Evolutionary conservation across 2,329 filamentous ascomycete genomes (phyloP).

Genomic region (Cordyceps farinosa): DNA sequence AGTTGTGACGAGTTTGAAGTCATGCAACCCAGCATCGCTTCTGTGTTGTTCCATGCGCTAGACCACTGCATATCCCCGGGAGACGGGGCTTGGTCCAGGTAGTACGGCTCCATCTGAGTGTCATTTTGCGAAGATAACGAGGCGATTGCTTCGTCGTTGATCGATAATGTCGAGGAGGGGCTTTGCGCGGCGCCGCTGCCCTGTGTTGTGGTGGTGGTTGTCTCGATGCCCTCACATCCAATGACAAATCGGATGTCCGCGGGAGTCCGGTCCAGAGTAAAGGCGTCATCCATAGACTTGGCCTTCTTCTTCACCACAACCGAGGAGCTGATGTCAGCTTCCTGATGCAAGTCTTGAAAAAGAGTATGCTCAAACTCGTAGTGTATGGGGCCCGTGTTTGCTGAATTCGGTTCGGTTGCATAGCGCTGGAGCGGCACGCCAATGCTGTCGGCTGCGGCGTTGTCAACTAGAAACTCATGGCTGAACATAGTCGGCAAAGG

Average conservation of each 20-base stretch:
- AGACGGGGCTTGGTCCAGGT: conserved; percentile 2
- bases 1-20: conserved; percentile 8
- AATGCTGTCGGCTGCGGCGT: not conserved
- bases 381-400: not conserved
- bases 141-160: conserved; percentile 1
- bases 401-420: conserved; percentile 12
- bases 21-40: not conserved
- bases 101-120: not conserved
- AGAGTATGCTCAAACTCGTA: conserved; percentile 18
- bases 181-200: conserved; percentile 3
- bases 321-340: not conserved
- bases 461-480: conserved; percentile 1
- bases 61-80: conserved; percentile 10
- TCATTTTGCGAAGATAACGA: not conserved
- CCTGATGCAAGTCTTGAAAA: conserved; percentile 13
- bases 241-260: not conserved
- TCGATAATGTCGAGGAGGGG: conserved; percentile 8
- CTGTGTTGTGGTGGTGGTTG: not conserved
- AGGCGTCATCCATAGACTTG: conserved; percentile 17
- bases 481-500: not conserved
- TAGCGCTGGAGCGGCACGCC: conserved; percentile 13
- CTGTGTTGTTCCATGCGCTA: conserved; percentile 1
- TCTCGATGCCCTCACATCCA: not conserved
- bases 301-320: conserved; percentile 13
- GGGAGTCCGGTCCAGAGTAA: conserved; percentile 1